Conservation (phyloP, 2,329 filamentous ascomycete species). For the Nothophaeocryptopus gaeumannii region DNA sequence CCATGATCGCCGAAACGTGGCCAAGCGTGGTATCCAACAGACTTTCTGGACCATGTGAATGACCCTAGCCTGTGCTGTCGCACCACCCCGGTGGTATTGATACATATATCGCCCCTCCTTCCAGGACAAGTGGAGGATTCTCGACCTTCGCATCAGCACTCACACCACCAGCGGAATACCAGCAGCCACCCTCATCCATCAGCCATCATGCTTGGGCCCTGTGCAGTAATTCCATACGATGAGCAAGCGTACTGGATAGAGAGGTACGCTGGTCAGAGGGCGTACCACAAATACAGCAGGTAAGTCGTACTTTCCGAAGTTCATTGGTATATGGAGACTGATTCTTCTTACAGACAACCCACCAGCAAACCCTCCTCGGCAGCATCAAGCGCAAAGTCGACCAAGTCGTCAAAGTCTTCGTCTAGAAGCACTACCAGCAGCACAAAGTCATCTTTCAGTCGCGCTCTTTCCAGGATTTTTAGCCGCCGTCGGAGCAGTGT, state of each 20-base stretch:
- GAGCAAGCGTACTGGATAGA: slow-evolving; percentile 18
- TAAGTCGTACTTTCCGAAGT: neutral
- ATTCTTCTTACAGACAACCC: slow-evolving; percentile 1
- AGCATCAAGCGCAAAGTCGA: slow-evolving; percentile 7
- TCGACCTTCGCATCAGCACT: neutral
- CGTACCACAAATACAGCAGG: slow-evolving; percentile 12
- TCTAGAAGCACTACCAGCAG: slow-evolving; percentile 6
- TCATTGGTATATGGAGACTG: neutral
- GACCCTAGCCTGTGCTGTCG: neutral
- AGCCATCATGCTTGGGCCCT: slow-evolving; percentile 12
- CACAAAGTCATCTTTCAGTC: slow-evolving; percentile 5
- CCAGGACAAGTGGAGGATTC: neutral
- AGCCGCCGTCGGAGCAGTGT: neutral
- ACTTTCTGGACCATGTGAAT: slow-evolving; percentile 1
- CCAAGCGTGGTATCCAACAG: neutral
- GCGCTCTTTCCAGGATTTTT: slow-evolving; percentile 7
- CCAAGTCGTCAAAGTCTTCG: slow-evolving; percentile 2
- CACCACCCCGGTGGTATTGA: neutral
- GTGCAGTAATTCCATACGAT: slow-evolving; percentile 12
- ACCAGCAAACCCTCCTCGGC: neutral
- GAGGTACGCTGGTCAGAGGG: slow-evolving; percentile 8
- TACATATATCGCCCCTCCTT: neutral
- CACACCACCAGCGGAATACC: neutral
- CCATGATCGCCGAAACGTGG: no score
- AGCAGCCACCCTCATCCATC: neutral